Base-by-base conservation (phyloP, 306 rosid species). In the Acmispon strigosus region DNA sequence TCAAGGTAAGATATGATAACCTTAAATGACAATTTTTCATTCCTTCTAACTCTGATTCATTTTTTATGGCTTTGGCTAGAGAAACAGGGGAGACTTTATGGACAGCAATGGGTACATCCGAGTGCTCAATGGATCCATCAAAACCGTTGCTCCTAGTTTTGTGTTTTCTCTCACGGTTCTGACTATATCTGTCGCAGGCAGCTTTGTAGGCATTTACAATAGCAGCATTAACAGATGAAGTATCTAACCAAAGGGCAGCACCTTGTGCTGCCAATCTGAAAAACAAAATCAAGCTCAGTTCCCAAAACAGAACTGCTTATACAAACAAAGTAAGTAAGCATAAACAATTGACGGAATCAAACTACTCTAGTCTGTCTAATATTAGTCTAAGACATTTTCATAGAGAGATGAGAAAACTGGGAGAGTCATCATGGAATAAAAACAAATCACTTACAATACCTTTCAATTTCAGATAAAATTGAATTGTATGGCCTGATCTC, bases 211-310 rank as follows among this genome's bases (percentile, higher is more conserved):
- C 84, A 70, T 87, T 80, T 54, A 85, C 95, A 83, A 91, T 87
- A 62, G 96, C 99, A 80, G 88, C 91, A 91, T 91, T 94, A 72
- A 87, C 83, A 70, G 98, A 84, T 39, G 96, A 86, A 64, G 86
- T 85, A 77, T 90, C 97, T 83, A 94, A 76, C 97, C 98, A 94
- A 80, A 94, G 84, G 51, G 79, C 51, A 66, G 84, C 77, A 47
- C 86, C 88, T 43, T 58, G 75, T 57, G 87, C 81, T 56, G 98
- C 97, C 88, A 94, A 84, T 55, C 98, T 94, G 89, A 51, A 80
- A 83, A 72, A 44, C 52, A 69, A 65, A 75, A 59, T 32, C 27
- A 73, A 63, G 52, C 45, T 64, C 56, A 69, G 71, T 64, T 75
- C 16, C 45, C 48, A 59, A 62, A 76, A 11, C 39, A 52, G 27